A percentile compares a stretch with the other conserved stretches of the same genome.
Evolutionary conservation across 2,329 filamentous ascomycete genomes (phyloP).

Genomic region (Tympanopsis confertula): DNA sequence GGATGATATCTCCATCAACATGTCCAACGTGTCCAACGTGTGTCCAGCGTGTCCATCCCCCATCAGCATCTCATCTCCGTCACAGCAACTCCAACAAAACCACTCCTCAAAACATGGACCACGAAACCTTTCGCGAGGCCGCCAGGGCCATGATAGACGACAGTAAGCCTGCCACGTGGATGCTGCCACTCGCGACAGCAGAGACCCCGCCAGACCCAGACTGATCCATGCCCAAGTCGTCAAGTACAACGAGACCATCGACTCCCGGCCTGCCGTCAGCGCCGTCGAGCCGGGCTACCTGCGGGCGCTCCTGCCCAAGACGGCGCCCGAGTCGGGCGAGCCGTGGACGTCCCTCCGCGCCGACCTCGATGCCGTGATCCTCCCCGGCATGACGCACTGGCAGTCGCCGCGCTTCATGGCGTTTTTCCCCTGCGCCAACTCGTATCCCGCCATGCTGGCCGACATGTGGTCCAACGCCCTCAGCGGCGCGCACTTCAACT

Average conservation of each 20-base stretch:
- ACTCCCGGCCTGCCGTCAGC: conserved; percentile 61
- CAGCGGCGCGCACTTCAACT: conserved; percentile 88
- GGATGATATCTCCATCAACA: too few species aligned
- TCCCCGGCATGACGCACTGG: conserved; percentile 89
- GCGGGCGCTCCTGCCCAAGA: conserved; percentile 60
- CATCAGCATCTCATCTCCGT: too few species aligned
- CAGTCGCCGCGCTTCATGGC: conserved; percentile 91
- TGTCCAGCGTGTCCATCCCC: too few species aligned
- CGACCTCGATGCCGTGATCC: conserved; percentile 76
- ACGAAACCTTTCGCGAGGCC: neutral
- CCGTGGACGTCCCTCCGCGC: conserved; percentile 68
- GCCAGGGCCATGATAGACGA: neutral
- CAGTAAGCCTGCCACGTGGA: neutral
- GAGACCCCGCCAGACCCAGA: conserved; percentile 1
- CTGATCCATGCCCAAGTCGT: conserved; percentile 45
- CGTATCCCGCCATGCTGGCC: conserved; percentile 75
- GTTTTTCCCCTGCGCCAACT: conserved; percentile 76
- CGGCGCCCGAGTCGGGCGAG: conserved; percentile 55
- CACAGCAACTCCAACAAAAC: too few species aligned
- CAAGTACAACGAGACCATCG: conserved; percentile 69
- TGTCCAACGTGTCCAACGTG: too few species aligned
- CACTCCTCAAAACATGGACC: too few species aligned
- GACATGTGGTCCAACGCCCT: conserved; percentile 88
- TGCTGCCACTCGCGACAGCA: neutral
- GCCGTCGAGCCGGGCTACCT: conserved; percentile 78